Conservation (phyloP, 139 green algal species). For the Ettlia oleoabundans region DNA sequence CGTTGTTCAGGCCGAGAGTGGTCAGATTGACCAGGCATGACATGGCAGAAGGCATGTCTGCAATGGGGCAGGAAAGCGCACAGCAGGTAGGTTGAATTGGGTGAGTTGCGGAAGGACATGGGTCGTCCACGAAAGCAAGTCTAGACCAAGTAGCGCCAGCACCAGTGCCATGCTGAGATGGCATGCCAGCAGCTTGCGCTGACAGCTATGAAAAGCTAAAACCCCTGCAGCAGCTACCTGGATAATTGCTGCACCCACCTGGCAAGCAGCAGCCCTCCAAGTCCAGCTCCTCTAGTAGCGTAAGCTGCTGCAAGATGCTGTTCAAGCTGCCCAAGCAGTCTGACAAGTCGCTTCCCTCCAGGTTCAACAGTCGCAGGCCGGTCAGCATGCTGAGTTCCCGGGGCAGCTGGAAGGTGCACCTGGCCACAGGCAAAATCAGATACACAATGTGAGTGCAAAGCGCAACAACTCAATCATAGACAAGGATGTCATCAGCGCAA, state of each 20-base stretch:
- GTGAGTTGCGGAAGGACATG: too few relatives aligned
- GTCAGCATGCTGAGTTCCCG: not conserved
- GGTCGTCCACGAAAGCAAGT: too few relatives aligned
- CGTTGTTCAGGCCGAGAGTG: constrained; percentile 4
- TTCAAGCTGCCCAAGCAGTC: not conserved
- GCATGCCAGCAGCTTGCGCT: too few relatives aligned
- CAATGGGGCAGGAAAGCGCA: not conserved
- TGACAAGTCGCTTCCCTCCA: constrained; percentile 1
- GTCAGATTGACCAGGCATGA: constrained; percentile 6
- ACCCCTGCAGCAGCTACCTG: not conserved
- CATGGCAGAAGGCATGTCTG: not conserved
- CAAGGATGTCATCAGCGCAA: not conserved
- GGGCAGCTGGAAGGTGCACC: not conserved
- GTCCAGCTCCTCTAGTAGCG: constrained; percentile 22
- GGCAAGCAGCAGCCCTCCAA: constrained; percentile 7
- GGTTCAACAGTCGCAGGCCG: constrained; percentile 16
- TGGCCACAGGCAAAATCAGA: not conserved
- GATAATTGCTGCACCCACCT: not conserved
- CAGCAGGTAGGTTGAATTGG: too few relatives aligned
- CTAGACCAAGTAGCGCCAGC: too few relatives aligned
- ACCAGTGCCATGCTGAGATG: too few relatives aligned
- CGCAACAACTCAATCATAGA: not conserved
- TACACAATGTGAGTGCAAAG: not conserved
- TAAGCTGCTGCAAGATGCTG: not conserved
- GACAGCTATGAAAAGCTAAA: too few relatives aligned